Conservation (phyloP, 352 stramenopile species). For the Phytophthora tubulina region DNA sequence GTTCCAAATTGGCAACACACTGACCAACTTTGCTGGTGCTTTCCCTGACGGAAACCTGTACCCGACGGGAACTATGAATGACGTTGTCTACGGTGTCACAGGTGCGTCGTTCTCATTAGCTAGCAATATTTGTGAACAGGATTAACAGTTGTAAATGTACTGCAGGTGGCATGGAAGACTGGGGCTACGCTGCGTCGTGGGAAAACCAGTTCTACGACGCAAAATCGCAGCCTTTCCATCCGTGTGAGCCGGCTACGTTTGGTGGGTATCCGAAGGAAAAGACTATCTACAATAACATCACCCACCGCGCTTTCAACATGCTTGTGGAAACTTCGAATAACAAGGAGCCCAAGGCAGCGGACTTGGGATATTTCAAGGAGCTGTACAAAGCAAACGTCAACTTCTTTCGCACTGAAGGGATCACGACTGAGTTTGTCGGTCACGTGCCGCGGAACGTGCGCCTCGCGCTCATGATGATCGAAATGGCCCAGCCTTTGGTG, state of each 20-base stretch:
- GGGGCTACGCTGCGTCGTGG: conserved; percentile 94
- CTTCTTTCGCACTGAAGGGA: conserved; percentile 53
- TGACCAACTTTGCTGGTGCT: conserved; percentile 76
- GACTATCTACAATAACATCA: conserved; percentile 94
- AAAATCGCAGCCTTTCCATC: conserved; percentile 61
- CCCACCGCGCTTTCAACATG: conserved; percentile 96
- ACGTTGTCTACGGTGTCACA: conserved; percentile 96
- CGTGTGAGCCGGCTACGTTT: conserved; percentile 90
- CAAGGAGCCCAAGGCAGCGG: conserved; percentile 83
- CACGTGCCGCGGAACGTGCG: conserved; percentile 96
- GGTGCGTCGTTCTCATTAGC: conserved; percentile 34
- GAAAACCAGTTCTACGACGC: conserved; percentile 64
- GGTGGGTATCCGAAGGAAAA: conserved; percentile 92
- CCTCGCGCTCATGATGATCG: conserved; percentile 94
- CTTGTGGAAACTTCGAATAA: conserved; percentile 95
- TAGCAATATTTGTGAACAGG: background rate
- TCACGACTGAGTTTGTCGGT: conserved; percentile 69
- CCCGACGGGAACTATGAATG: conserved; percentile 94
- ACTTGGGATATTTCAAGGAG: conserved; percentile 81
- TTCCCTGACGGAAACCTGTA: conserved; percentile 84
- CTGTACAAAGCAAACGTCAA: conserved; percentile 77
- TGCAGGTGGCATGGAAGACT: conserved; percentile 98
- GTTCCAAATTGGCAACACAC: conserved; percentile 60
- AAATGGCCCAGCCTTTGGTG: conserved; percentile 96
- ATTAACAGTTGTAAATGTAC: background rate